phyloP scores from a whole-genome alignment of 225 moss, liverwort and hornwort genomes.

The Sphagnum tenellum region DNA sequence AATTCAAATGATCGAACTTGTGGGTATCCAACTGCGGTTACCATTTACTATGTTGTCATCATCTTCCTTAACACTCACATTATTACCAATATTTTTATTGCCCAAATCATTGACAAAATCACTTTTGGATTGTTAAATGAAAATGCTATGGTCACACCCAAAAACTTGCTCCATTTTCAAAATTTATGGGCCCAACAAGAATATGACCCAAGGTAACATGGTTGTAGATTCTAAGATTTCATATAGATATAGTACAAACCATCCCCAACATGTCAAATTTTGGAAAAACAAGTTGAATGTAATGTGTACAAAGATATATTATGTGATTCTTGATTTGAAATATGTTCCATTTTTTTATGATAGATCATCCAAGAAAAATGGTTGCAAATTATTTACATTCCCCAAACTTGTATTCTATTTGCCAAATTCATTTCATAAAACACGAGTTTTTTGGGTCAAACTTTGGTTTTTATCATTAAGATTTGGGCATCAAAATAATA shows the following conservation, averaged over 20 bases:
- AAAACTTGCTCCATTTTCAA: constrained; percentile 52
- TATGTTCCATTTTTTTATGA: no score
- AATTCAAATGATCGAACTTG: constrained; percentile 34
- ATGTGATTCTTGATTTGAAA: background rate
- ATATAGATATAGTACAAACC: no score
- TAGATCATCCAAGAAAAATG: no score
- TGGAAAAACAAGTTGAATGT: no score
- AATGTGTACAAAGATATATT: background rate
- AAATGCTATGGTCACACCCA: constrained; percentile 65
- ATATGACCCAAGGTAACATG: constrained; percentile 57
- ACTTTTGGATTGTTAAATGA: constrained; percentile 87
- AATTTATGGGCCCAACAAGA: constrained; percentile 47
- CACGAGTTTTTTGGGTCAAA: no score
- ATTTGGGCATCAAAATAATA: no score
- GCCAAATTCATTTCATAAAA: no score
- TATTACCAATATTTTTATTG: constrained; percentile 78
- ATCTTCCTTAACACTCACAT: constrained; percentile 62
- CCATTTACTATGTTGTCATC: constrained; percentile 56
- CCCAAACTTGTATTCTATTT: no score
- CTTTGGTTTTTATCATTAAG: no score
- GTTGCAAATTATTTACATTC: no score
- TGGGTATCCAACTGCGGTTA: constrained; percentile 36
- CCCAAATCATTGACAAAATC: constrained; percentile 83
- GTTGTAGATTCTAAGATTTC: no score
- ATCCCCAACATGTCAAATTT: no score